phyloP scores from a whole-genome alignment of 148 eudicot genomes.

The Hydrangea macrophylla region DNA sequence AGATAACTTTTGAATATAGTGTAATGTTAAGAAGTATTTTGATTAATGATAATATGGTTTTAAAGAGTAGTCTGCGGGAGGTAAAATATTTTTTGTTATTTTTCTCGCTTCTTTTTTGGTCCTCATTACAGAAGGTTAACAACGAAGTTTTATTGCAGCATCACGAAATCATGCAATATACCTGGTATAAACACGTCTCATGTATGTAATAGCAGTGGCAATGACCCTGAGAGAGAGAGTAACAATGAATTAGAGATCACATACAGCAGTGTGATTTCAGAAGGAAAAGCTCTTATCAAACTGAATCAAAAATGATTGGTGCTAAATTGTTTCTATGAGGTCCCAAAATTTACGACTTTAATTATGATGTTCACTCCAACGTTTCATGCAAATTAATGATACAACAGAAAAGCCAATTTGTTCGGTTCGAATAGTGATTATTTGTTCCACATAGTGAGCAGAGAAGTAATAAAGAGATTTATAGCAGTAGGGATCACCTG shows the following conservation, averaged over 20 bases:
- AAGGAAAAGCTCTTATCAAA: not conserved
- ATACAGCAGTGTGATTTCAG: not conserved
- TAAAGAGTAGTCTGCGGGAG: no score
- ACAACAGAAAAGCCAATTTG: not conserved
- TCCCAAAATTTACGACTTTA: not conserved
- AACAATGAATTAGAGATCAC: not conserved
- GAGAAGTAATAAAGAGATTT: no score
- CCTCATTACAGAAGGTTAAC: not conserved
- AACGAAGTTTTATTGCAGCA: not conserved
- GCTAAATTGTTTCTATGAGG: not conserved
- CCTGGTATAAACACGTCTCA: slow-evolving; percentile 93
- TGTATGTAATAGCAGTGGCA: slow-evolving; percentile 91
- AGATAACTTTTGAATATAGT: no score
- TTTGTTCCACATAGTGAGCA: no score
- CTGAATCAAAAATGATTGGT: not conserved
- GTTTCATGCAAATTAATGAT: not conserved
- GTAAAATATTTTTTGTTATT: no score
- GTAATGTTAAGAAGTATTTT: not conserved
- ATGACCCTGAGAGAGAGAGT: slow-evolving; percentile 74
- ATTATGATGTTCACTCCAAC: not conserved
- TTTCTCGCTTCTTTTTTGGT: not conserved
- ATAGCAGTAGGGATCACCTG: no score
- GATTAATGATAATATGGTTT: not conserved
- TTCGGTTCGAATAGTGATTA: no score
- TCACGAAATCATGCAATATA: slow-evolving; percentile 17